Base-by-base conservation (phyloP, 495 filamentous ascomycete species). In the Penicillium cataractarum region DNA sequence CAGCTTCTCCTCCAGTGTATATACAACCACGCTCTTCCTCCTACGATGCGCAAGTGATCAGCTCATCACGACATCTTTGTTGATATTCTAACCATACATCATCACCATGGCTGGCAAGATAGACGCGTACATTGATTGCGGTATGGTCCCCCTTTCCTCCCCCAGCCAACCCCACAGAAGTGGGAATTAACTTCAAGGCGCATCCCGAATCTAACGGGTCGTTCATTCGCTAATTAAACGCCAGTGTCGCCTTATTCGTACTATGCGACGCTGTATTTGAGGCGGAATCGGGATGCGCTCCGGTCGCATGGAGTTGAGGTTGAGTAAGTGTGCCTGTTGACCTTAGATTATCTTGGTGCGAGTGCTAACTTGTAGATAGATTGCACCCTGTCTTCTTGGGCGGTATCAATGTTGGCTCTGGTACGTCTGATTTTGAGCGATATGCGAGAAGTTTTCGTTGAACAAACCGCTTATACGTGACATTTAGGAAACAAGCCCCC, bases 161-260 rank as follows among this genome's bases (percentile, higher is more conserved):
- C 29, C 51, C 29, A 33, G 51, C 31, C 51, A 8, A 22, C 46
- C 13, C 51, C 17, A 35, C 24, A 33, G 29, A 1, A 29, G 51
- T 21, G 29, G 29, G 51, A n/a, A 6, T 35, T n/a, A 1, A 15
- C 33, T 12, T 12, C 9, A n/a, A 19, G 40, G 40, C n/a, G n/a
- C 19, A 35, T 42, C n/a, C 53, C 44, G 35, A 17, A 33, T 12
- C 39, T 37, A 27, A 51, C 48, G 21, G 39, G 40, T 48, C 15
- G 17, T 32, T 62, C 8, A 70, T n/a, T 48, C 15, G 15, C 9
- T 19, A 19, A 54, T 24, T 35, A 21, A 54, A 39, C 1, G 19
- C n/a, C 60, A 91, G 89, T 85, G 32, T 92, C 89, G 10, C 81
- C 86, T 29, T 92, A 91, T 76, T 89, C 87, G 64, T 90, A 87